Percentiles rank a stretch among this genome's conserved stretches.
Conservation (phyloP, 768 basidiomycete genomes). For the Podaxis sp. region DNA sequence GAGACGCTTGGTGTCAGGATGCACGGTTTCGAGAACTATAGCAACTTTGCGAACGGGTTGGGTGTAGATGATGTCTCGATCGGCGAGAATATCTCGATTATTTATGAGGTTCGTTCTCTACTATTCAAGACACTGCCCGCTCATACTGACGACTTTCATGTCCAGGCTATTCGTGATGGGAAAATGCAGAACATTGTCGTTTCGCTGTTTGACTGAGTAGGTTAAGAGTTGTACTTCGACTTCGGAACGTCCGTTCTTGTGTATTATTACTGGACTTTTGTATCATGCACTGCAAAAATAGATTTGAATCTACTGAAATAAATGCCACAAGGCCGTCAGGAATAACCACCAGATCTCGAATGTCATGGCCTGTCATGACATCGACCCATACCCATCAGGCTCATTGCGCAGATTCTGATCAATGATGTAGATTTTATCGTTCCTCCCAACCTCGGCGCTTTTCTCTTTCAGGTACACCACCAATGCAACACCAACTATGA, state of each 20-base stretch:
- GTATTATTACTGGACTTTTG: background rate
- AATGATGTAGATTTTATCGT: background rate
- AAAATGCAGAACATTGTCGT: conserved; percentile 59
- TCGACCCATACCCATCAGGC: background rate
- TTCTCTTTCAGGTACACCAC: background rate
- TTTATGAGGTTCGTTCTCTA: conserved; percentile 57
- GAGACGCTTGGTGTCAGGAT: conserved; percentile 62
- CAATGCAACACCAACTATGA: background rate
- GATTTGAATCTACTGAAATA: background rate
- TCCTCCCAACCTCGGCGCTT: background rate
- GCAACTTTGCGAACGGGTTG: conserved; percentile 38
- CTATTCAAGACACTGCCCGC: background rate
- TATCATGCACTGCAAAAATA: background rate
- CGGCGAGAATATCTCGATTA: conserved; percentile 70
- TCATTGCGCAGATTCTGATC: background rate
- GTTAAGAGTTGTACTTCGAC: background rate
- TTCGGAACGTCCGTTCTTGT: background rate
- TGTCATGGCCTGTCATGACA: background rate
- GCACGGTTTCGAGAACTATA: conserved; percentile 73
- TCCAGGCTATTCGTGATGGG: conserved; percentile 65
- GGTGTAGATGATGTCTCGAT: conserved; percentile 55
- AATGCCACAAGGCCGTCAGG: background rate
- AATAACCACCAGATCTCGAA: background rate
- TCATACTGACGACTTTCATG: conserved; percentile 8
- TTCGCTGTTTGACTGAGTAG: conserved; percentile 40